Conservation (phyloP, 768 basidiomycete genomes). For the Boletus tylopilopsis region DNA sequence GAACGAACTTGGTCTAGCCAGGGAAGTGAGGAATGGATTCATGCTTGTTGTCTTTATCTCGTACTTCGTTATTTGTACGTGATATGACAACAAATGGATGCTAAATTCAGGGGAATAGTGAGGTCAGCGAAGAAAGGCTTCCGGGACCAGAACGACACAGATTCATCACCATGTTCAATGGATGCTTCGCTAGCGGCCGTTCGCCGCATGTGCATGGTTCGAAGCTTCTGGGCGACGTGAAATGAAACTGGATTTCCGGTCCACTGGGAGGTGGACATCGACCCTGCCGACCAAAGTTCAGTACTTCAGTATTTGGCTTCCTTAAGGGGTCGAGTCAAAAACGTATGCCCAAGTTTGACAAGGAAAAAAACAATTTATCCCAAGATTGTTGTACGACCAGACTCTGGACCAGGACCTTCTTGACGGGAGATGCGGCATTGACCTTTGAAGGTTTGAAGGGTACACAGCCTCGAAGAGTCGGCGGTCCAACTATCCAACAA, state of each 20-base stretch:
- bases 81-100: slow-evolving; percentile 13
- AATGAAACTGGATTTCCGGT: not conserved
- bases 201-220: not conserved
- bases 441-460: no score
- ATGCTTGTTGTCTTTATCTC: slow-evolving; percentile 2
- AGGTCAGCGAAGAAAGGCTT: slow-evolving; percentile 14
- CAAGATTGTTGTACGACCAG: not conserved
- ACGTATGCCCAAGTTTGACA: slow-evolving; percentile 6
- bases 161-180: not conserved
- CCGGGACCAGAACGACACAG: not conserved
- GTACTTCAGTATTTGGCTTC: not conserved
- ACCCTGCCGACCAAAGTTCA: no score
- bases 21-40: slow-evolving; percentile 15
- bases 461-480: no score
- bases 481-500: no score
- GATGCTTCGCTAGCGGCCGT: not conserved
- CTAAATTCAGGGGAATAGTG: slow-evolving; percentile 26
- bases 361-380: slow-evolving; percentile 15
- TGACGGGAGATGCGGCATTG: no score
- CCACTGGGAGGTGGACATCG: not conserved
- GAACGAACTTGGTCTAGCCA: slow-evolving; percentile 12
- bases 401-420: no score
- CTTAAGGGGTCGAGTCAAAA: not conserved
- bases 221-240: not conserved
- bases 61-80: slow-evolving; percentile 26